Evolutionary conservation across 441 rosid genomes (phyloP), one percentile per base, ranked within the genome.

Genomic region (Jatropha multifida): DNA sequence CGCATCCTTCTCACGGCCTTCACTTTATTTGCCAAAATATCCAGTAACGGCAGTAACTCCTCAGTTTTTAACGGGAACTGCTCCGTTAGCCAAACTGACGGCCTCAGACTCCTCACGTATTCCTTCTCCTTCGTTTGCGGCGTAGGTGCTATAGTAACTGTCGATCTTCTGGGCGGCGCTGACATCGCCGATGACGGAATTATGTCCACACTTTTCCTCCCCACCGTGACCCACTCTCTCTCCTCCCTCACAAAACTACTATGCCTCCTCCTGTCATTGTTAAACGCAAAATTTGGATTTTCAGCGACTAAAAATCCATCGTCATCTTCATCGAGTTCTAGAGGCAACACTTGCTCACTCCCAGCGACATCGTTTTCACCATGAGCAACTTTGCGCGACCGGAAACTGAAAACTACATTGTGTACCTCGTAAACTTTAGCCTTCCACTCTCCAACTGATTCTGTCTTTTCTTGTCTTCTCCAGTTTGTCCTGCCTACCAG

Each of bases 241-340:
- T 92, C 99, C 66, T 95, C 98, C 73, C 90, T 87, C 9, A 90
- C 92, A 49, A 95, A 95, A 78, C 99, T 95, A 74, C 99, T 93
- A 81, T 93, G 99, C 67, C 99, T 88, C 83, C 99, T 83, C 71
- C 81, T 81, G 3, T 87, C 81, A 54, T 48, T 79, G n/a, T 69
- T 84, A 51, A 75, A 76, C 20, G 69, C 76, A 58, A 90, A 87
- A 71, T 75, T 90, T 1, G 97, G 98, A 73, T 91, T 93, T 77
- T 95, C 98, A 0, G 94, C 94, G 0, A 95, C 99, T n/a, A 95
- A 80, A 58, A 93, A 95, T 7, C 99, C 99, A 32, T 95, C 98
- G 60, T 93, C 99, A 56, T 95, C 99, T 74, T 93, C 99, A 65
- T 93, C 99, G 7, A 95, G 87, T 81, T 95, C 99, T 3, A 95